Conservation (phyloP, 352 stramenopile genomes). For the Globisporangium takayamanum region DNA sequence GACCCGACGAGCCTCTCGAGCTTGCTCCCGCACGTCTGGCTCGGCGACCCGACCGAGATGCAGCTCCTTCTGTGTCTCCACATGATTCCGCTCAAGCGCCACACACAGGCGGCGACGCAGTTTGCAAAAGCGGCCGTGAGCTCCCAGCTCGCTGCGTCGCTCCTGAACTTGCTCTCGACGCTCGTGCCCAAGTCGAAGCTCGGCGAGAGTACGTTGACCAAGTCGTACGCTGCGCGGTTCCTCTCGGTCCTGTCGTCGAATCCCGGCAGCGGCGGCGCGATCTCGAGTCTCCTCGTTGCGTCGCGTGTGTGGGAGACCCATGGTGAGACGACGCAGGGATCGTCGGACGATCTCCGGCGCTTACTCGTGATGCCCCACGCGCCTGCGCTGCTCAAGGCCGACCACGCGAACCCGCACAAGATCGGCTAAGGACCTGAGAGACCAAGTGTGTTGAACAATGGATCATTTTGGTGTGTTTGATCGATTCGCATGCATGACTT, state of each 20-base stretch:
- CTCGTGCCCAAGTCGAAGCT: constrained; percentile 77
- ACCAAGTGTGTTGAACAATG: not conserved
- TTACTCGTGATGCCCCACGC: constrained; percentile 68
- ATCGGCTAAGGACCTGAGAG: constrained; percentile 33
- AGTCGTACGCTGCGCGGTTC: constrained; percentile 78
- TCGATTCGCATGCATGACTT: too few species aligned
- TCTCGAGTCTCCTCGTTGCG: constrained; percentile 71
- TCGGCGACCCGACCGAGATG: constrained; percentile 74
- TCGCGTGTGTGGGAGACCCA: constrained; percentile 82
- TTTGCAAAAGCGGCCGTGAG: constrained; percentile 80
- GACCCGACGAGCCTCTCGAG: constrained; percentile 63
- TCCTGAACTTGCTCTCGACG: constrained; percentile 80
- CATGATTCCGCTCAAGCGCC: constrained; percentile 84
- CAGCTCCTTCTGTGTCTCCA: constrained; percentile 80
- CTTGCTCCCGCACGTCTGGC: constrained; percentile 69
- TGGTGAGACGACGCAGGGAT: constrained; percentile 73
- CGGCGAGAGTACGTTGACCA: constrained; percentile 72
- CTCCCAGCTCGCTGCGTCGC: constrained; percentile 62
- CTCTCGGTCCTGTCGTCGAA: constrained; percentile 80
- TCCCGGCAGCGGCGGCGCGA: constrained; percentile 73
- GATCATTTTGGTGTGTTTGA: too few species aligned
- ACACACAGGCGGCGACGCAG: constrained; percentile 79
- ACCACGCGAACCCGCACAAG: constrained; percentile 83
- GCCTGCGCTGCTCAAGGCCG: constrained; percentile 66
- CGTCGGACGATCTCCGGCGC: constrained; percentile 70